Conservation (phyloP, 2,329 filamentous ascomycete species). For the Penicillium sp. region DNA sequence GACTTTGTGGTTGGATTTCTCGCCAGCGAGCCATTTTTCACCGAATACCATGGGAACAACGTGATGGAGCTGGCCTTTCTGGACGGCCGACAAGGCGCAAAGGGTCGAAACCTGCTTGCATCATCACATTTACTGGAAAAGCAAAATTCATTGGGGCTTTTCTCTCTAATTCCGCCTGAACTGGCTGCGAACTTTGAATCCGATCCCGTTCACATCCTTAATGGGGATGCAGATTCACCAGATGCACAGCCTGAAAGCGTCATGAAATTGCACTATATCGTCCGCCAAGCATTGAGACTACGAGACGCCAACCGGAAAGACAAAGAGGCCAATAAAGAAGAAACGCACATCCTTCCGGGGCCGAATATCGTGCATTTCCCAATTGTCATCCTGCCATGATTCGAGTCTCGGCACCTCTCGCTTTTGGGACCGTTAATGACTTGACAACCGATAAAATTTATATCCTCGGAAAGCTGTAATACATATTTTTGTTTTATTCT, state of each 20-base stretch:
- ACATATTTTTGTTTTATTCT: neutral
- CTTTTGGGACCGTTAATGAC: neutral
- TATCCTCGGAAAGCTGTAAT: neutral
- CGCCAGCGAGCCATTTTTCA: constrained; percentile 37
- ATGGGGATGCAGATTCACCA: constrained; percentile 1
- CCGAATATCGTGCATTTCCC: constrained; percentile 21
- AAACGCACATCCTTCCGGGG: neutral
- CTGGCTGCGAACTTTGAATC: constrained; percentile 12
- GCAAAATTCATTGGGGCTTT: constrained; percentile 24
- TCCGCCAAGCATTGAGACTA: constrained; percentile 14
- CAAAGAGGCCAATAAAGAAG: neutral
- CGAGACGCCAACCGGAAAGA: constrained; percentile 18
- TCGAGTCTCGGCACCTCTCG: neutral
- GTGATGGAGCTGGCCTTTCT: constrained; percentile 26
- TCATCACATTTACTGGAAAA: constrained; percentile 17
- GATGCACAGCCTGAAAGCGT: constrained; percentile 12
- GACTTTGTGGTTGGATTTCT: constrained; percentile 43
- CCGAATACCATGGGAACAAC: constrained; percentile 29
- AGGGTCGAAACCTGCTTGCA: constrained; percentile 10
- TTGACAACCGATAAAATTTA: neutral
- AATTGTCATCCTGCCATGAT: constrained; percentile 15
- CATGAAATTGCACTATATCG: constrained; percentile 10
- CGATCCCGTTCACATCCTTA: constrained; percentile 12
- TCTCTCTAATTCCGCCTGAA: constrained; percentile 24
- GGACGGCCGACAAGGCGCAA: constrained; percentile 18